Base-by-base conservation (phyloP, 768 basidiomycete genomes). In the Candolleomyces aberdarensis region DNA sequence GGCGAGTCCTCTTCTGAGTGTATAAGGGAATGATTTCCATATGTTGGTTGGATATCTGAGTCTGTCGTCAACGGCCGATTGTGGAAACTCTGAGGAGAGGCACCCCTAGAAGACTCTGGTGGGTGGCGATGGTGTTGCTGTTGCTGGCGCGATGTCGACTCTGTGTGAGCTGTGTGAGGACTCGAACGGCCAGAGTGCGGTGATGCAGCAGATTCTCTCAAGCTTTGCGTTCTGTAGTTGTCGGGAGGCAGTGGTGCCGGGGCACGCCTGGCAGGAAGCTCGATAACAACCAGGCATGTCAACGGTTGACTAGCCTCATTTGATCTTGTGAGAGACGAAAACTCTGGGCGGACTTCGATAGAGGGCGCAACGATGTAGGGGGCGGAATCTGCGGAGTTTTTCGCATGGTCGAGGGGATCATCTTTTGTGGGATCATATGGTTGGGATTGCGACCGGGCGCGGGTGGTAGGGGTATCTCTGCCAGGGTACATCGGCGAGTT, bases 331-430 rank as follows among this genome's bases (percentile, higher is more conserved):
- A 98, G 81, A 19, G 88, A 88, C 0, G 91, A 81, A 71, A 94
- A 96, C 75, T 99, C 97, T 6, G 96, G 87, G 48, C 94, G 87
- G 69, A 98, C 92, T 71, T 93, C 91, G 69, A 99, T 97, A 26
- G 89, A 87, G 7, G 97, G 97, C 0, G 94, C 87, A 69, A 97
- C 89, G 64, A 98, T 85, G 69, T 91, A 93, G 60, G 83, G 80
- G 22, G 82, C 71, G 59, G 86, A 81, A 20, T 83, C 81, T 53
- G 75, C 74, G 26, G 69, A 71, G 20, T 83, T 84, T 65, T 78
- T 83, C 57, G 74, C 69, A 57, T 82, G 78, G 61, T 94, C 91
- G 52, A 92, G 75, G 4, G 92, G 90, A 74, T 98, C 96, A 72
- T 98, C 96, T 57, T 91, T 90, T 63, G 80, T 85, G 39, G 89